phyloP scores from a whole-genome alignment of 2,329 filamentous ascomycete genomes.

The Botryotinia convoluta region DNA sequence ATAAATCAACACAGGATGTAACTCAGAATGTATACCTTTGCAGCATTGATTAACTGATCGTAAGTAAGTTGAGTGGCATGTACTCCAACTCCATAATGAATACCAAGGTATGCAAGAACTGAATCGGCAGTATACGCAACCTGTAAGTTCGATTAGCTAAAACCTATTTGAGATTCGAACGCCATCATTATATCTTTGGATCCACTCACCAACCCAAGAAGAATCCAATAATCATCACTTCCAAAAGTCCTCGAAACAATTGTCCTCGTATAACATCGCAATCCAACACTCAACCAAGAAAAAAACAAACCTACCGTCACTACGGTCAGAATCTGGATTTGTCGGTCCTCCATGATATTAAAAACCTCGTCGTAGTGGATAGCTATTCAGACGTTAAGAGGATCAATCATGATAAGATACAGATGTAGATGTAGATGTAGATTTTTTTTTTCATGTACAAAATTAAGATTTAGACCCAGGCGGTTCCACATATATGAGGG shows the following conservation, averaged over 20 bases:
- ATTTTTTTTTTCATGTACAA: background rate
- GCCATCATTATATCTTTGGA: background rate
- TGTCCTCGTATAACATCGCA: slow-evolving; percentile 11
- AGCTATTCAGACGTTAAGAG: background rate
- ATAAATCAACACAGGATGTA: background rate
- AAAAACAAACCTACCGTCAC: background rate
- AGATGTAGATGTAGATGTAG: background rate
- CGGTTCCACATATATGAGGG: background rate
- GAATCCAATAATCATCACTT: slow-evolving; percentile 9
- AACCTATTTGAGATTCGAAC: background rate
- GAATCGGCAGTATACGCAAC: background rate
- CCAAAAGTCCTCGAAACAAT: slow-evolving; percentile 3
- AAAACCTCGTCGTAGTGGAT: background rate
- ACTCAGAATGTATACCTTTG: slow-evolving; percentile 3
- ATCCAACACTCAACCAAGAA: background rate
- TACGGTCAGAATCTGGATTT: background rate
- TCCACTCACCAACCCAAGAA: slow-evolving; percentile 6
- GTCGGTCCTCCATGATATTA: background rate
- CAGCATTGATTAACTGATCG: background rate
- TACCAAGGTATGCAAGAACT: background rate
- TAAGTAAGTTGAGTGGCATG: background rate
- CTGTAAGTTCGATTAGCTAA: background rate
- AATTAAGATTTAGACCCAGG: background rate
- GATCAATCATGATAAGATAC: background rate
- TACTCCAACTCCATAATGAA: slow-evolving; percentile 2